A percentile compares a stretch with the other conserved stretches of the same genome.
Evolutionary conservation across 345 rosid genomes (phyloP).

Genomic region (Eucalyptus marginata): DNA sequence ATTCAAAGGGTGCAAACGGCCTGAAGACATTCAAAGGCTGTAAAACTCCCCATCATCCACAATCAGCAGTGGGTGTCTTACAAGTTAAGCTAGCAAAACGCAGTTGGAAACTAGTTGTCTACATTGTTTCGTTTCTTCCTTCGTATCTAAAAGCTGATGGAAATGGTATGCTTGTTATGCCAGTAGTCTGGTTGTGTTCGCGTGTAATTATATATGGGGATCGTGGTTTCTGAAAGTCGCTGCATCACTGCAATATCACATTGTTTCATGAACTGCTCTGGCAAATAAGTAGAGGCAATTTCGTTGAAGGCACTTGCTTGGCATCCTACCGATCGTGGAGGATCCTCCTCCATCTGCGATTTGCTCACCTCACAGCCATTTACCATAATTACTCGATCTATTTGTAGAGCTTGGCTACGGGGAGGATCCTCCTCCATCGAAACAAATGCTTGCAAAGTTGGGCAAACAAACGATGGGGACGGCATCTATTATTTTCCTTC

Average conservation of each 20-base stretch:
- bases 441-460: neutral
- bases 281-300: neutral
- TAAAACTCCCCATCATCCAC: neutral
- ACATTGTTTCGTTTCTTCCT: neutral
- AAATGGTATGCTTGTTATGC: neutral
- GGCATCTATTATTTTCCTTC: neutral
- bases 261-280: neutral
- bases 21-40: neutral
- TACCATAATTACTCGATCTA: neutral
- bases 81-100: neutral
- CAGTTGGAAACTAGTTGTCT: neutral
- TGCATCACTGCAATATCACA: neutral
- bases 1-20: neutral
- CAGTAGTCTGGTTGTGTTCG: neutral
- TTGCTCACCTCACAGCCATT: neutral
- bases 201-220: neutral
- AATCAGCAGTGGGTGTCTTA: neutral
- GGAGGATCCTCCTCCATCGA: neutral
- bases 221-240: neutral
- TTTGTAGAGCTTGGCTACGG: neutral
- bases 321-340: neutral
- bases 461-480: neutral
- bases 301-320: neutral
- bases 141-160: neutral
- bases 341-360: neutral